Base-by-base conservation (phyloP, 1,284 basidiomycete genomes). In the Mycosarcoma maydis region DNA sequence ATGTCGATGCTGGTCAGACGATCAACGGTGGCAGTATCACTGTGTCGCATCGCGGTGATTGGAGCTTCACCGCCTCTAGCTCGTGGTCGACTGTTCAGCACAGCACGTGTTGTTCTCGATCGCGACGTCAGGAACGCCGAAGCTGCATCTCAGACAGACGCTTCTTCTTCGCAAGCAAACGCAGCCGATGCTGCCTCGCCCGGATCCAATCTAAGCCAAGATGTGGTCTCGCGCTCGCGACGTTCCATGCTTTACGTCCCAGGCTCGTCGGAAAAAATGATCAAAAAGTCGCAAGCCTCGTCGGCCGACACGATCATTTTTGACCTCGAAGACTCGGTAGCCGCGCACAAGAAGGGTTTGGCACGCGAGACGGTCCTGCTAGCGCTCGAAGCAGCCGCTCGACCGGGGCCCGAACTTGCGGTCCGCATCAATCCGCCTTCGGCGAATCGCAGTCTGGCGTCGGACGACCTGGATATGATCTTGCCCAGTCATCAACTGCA, bases 351-450 rank as follows among this genome's bases (percentile, higher is more conserved):
- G 11, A 80, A 80, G 40, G 72, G 71, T 0, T 68, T 67, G 9
- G 80, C 78, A 3, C 62, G 73, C 2, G 65, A 72, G 44, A 67
- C 74, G 38, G 78, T 80, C 1, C 60, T 76, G 3, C 65, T 79
- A 8, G 78, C 68, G 3, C 61, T 80, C 26, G 61, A 72, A 34
- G 76, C 72, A 16, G 72, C 70, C 23, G 34, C 38, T 1, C 46
- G 61, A 3, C 55, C 57, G 0, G 55, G 51, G 0, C 71, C 78
- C 0, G 77, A 80, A 38, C 57, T 78, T 2, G 70, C 75, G 1
- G 80, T 81, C 6, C 73, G 80, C 24, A 81, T 81, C 65, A 81
- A 81, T 39, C 73, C 80, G 8, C 78, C 78, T 10, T 77, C 73
- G 6, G 58, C 45, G 0, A 39, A 68, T 17, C 42, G 32, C 3